Evolutionary conservation across 306 rosid genomes (phyloP), one percentile per base, ranked within the genome.

Genomic region (Gillenia trifoliata): DNA sequence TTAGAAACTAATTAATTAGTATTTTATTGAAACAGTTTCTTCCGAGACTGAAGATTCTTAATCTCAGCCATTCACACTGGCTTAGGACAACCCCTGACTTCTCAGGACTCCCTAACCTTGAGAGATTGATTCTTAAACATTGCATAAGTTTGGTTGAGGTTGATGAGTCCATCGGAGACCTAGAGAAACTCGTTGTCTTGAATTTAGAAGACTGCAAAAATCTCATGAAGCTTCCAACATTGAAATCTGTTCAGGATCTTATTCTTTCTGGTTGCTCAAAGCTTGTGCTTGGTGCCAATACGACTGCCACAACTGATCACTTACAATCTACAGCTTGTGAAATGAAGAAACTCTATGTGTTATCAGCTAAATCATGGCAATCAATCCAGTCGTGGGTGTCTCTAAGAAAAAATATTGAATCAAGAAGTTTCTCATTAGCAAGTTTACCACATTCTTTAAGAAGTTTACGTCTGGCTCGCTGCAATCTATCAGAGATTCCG

Each of bases 141-240:
- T 73, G 77, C 59, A 60, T 17, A 40, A 30, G 31, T 33, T 73
- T 73, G 25, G 64, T 64, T 36, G 50, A 62, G 36, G 55, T 73
- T 40, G 26, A 73, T 29, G 67, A 61, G 17, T 73, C 77, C 77
- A 60, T 73, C 61, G 77, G 77, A 28, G 28, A 40, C 2, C 36
- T 73, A 13, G 56, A n/a, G 6, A 71, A 73, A 13, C 77, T 73
- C 38, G 12, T 7, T 60, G 15, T 15, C 54, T 56, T 73, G 56
- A 73, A 73, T 28, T 38, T 73, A 22, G 13, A 20, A 73, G 50
- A 40, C 57, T 60, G 77, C 43, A 41, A 30, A 73, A 73, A 73
- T 60, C 77, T 73, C 20, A 22, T 31, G 9, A 56, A 61, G 47
- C 56, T 60, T 45, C 77, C 77, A 60, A 28, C 11, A 0, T 28